Evolutionary conservation across 1,284 basidiomycete species (phyloP), one percentile per base, ranked within the genome.

Genomic region (Exobasidium cylindrosporum): DNA sequence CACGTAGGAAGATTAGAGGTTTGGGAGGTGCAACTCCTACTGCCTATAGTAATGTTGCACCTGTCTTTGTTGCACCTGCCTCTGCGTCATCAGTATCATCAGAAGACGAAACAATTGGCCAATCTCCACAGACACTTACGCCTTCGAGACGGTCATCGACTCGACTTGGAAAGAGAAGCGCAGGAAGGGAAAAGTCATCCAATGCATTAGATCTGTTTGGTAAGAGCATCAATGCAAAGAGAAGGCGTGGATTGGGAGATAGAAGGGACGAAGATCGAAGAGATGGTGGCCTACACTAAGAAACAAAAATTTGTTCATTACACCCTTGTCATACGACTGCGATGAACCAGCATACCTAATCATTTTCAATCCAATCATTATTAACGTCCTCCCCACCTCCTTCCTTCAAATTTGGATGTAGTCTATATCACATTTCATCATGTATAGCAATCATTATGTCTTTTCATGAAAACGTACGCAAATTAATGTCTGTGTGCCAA

Each of bases 221-320:
- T 28, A 21, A 28, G n/a, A 28, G 21, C 26, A 21, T 24, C 17
- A 50, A 50, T 13, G 47, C 26, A 28, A 50, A 50, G 47, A 50
- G 47, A 28, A 50, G 47, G 26, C 17, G 47, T 21, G 47, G 47
- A 4, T 3, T 50, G 21, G 47, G 47, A 50, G 47, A 50, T 50
- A 14, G 47, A 13, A 4, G 26, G 26, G 47, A 50, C 26, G 47
- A 50, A 13, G 47, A 40, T 40, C 7, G 35, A 40, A 40, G 35
- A 17, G 35, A 50, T 50, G 47, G 26, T 50, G 26, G 26, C 14
- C 47, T 50, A 24, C 35, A 40, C 35, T 40, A 40, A 40, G 7
- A 17, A 7, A 40, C 17, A 10, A 40, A n/a, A n/a, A n/a, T n/a
- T n/a, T n/a, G n/a, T n/a, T n/a, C n/a, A n/a, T n/a, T n/a, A n/a